These are phyloP conservation scores for Botrytis medusae DNA, from an alignment of 2,329 filamentous ascomycete species.

Conservation along the genomic window DNA sequence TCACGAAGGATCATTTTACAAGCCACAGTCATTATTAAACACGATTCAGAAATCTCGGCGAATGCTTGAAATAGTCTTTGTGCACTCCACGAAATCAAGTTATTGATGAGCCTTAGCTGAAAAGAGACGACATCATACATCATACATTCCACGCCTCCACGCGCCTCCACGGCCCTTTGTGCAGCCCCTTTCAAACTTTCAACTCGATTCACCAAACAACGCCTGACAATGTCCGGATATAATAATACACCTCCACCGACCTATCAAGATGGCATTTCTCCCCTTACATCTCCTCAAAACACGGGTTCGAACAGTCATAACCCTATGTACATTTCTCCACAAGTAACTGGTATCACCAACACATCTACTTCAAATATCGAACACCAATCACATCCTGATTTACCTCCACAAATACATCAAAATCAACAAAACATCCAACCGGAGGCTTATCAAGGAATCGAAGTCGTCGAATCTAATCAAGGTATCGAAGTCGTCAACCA, in stretches of 20 bases:
- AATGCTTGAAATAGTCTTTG: not conserved
- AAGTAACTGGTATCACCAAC: conserved; percentile 4
- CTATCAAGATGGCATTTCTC: conserved; percentile 9
- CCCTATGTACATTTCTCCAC: not conserved
- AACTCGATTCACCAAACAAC: not conserved
- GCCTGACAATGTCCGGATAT: conserved; percentile 7
- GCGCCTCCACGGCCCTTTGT: not conserved
- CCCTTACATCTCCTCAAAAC: conserved; percentile 14
- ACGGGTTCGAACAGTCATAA: not conserved
- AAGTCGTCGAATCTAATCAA: conserved; percentile 15
- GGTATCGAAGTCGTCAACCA: conserved; percentile 17
- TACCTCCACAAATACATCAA: not conserved
- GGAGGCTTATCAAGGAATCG: conserved; percentile 18
- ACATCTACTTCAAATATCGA: conserved; percentile 11
- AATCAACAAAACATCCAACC: not conserved
- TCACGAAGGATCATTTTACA: not conserved
- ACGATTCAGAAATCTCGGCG: conserved; percentile 1
- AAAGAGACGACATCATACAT: not conserved
- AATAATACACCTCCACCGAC: not conserved
- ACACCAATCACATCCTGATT: conserved; percentile 6
- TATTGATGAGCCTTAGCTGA: not conserved
- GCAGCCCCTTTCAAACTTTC: not conserved
- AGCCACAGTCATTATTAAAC: not conserved
- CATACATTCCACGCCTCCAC: conserved; percentile 1
- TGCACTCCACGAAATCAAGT: not conserved